These are phyloP conservation scores for Bacterosira constricta DNA, from an alignment of 108 stramenopile genomes.

Conservation along the genomic window DNA sequence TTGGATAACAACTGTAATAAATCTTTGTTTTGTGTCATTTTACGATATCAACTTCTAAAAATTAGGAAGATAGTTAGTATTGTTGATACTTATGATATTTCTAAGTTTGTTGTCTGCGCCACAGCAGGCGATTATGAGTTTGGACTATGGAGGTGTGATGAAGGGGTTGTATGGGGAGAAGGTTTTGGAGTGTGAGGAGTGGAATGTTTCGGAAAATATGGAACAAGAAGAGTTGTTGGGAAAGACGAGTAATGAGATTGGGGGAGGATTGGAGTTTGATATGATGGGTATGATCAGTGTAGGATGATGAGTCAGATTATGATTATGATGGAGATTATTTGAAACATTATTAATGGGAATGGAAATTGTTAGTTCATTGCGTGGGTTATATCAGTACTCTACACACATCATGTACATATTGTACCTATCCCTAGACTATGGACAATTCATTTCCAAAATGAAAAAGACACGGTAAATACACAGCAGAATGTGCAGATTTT, in stretches of 20 bases:
- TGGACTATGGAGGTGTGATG: constrained; percentile 46
- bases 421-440: too few relatives aligned
- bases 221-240: neutral
- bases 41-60: too few relatives aligned
- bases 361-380: too few relatives aligned
- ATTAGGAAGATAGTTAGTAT: too few relatives aligned
- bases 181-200: constrained; percentile 27
- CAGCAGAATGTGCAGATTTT: too few relatives aligned
- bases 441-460: too few relatives aligned
- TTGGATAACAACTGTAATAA: too few relatives aligned
- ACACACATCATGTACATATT: too few relatives aligned
- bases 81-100: too few relatives aligned
- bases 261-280: neutral
- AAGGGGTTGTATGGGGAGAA: constrained; percentile 52
- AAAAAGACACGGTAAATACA: too few relatives aligned
- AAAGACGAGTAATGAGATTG: neutral
- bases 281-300: constrained; percentile 20
- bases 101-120: constrained; percentile 83
- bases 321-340: neutral
- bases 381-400: too few relatives aligned
- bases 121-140: constrained; percentile 83
- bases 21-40: too few relatives aligned
- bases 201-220: constrained; percentile 31
- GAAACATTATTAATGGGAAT: neutral
- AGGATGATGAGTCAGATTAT: neutral